Evolutionary conservation across 2,329 filamentous ascomycete genomes (phyloP).

Genomic region (Beauveria bassiana): DNA sequence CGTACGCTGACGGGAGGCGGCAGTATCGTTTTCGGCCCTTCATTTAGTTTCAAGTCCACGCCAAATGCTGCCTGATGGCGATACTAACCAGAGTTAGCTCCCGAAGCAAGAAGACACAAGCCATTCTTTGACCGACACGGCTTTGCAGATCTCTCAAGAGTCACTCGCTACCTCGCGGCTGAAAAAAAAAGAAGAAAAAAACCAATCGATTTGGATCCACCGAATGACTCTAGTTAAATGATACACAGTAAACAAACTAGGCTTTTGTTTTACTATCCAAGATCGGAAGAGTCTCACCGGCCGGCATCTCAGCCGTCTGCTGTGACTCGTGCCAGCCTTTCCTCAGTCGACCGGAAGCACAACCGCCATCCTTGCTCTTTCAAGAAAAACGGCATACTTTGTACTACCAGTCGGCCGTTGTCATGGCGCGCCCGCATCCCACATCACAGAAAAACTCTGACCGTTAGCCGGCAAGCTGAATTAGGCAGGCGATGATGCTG

Average conservation of each 20-base stretch:
- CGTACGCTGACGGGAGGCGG: background rate
- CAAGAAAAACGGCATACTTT: background rate
- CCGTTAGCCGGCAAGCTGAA: background rate
- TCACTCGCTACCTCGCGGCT: background rate
- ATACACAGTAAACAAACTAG: background rate
- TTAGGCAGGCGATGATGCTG: slow-evolving; percentile 1
- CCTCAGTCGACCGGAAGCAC: too few relatives aligned
- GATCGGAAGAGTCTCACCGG: too few relatives aligned
- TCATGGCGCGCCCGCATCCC: background rate
- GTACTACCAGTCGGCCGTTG: background rate
- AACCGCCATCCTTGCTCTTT: background rate
- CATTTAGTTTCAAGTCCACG: too few relatives aligned
- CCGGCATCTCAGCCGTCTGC: too few relatives aligned
- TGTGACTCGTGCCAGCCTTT: background rate
- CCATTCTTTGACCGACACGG: background rate
- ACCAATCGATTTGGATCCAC: background rate
- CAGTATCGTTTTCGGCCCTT: background rate
- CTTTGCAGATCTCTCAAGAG: background rate
- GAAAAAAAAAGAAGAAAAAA: background rate
- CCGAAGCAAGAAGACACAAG: background rate
- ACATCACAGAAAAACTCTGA: background rate
- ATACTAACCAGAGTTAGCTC: background rate
- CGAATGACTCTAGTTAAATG: background rate
- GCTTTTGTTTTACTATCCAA: background rate
- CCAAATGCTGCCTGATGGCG: background rate